Evolutionary conservation across 331 rosid genomes (phyloP).

Genomic region (Acacia concinna): DNA sequence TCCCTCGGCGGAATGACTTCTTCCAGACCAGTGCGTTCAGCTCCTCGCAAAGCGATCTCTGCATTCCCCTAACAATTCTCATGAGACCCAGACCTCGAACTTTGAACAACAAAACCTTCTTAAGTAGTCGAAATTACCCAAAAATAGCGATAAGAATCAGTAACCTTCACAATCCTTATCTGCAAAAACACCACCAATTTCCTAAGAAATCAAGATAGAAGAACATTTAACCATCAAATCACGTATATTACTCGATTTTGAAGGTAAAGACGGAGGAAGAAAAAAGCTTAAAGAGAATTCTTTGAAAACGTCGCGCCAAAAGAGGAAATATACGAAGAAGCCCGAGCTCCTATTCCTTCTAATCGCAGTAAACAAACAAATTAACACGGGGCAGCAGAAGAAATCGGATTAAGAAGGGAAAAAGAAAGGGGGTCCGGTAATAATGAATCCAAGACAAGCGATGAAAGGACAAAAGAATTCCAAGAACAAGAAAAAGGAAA

Average conservation of each 20-base stretch:
- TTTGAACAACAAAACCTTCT: constrained; percentile 60
- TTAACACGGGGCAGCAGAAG: background rate
- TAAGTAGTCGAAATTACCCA: constrained; percentile 42
- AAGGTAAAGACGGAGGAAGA: background rate
- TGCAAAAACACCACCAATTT: constrained; percentile 29
- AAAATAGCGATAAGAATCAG: background rate
- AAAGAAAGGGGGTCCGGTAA: background rate
- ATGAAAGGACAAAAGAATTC: background rate
- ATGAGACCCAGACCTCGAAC: constrained; percentile 91
- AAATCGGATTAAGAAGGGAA: background rate
- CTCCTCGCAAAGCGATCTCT: constrained; percentile 85
- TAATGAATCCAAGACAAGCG: constrained; percentile 12
- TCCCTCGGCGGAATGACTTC: constrained; percentile 68
- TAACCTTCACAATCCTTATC: constrained; percentile 29
- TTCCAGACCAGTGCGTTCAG: constrained; percentile 63
- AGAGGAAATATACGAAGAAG: constrained; percentile 6
- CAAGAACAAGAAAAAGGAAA: background rate
- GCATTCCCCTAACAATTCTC: constrained; percentile 99
- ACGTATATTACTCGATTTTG: background rate
- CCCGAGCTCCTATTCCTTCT: background rate
- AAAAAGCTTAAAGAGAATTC: background rate
- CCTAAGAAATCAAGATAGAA: constrained; percentile 14
- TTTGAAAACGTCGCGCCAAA: background rate
- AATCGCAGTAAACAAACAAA: background rate
- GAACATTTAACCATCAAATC: background rate